Conservation (phyloP, 1,284 basidiomycete species). For the Cryptococcus wingfieldii region DNA sequence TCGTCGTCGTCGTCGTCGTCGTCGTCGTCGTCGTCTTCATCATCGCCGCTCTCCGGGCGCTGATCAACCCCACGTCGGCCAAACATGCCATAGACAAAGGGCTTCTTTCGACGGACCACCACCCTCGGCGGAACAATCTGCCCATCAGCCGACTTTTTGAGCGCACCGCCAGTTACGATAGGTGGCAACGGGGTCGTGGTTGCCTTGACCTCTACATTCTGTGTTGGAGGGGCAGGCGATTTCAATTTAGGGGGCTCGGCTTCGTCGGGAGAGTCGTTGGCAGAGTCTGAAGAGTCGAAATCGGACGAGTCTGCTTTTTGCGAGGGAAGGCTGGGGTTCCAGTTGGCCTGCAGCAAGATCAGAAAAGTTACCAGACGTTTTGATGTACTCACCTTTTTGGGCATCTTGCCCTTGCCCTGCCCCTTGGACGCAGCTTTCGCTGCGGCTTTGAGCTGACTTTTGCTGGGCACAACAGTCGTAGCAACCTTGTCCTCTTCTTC, state of each 20-base stretch:
- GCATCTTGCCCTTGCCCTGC: slow-evolving; percentile 19
- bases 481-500: slow-evolving; percentile 49
- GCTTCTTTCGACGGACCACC: slow-evolving; percentile 23
- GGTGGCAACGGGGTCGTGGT: slow-evolving; percentile 2
- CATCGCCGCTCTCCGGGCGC: slow-evolving; percentile 8
- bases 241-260: slow-evolving; percentile 7
- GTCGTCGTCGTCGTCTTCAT: slow-evolving; percentile 4
- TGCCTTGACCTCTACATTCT: not conserved
- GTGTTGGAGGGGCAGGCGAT: not conserved
- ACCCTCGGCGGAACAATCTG: slow-evolving; percentile 28
- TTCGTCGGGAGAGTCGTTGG: slow-evolving; percentile 26
- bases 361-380: not conserved
- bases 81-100: slow-evolving; percentile 9
- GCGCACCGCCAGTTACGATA: slow-evolving; percentile 19
- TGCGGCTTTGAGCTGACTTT: slow-evolving; percentile 20
- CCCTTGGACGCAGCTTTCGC: slow-evolving; percentile 19
- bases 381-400: slow-evolving; percentile 31
- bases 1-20: not conserved
- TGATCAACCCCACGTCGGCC: not conserved
- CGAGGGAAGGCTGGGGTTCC: slow-evolving; percentile 40
- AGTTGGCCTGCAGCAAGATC: slow-evolving; percentile 25
- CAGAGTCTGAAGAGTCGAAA: slow-evolving; percentile 48
- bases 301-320: slow-evolving; percentile 35
- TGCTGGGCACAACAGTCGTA: slow-evolving; percentile 46
- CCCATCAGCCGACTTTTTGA: slow-evolving; percentile 30